A percentile compares a stretch with the other conserved stretches of the same genome.
These are phyloP conservation scores for Umbilicaria muhlenbergii DNA, from an alignment of 495 filamentous ascomycete genomes.

Conservation along the genomic window DNA sequence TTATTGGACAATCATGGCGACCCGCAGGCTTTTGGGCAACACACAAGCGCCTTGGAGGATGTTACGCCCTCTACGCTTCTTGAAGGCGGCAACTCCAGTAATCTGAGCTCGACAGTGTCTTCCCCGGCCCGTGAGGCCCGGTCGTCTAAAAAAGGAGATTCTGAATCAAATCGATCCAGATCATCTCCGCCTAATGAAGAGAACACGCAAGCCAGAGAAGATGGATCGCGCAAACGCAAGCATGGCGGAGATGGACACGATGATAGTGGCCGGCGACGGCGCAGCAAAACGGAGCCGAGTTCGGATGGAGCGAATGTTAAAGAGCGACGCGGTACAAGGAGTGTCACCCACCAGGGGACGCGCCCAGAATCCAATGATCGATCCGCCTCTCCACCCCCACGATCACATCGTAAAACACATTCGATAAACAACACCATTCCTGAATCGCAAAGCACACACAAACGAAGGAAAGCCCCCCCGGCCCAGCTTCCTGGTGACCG, in stretches of 20 bases:
- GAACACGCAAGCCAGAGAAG: conserved; percentile 1
- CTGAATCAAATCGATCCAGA: conserved; percentile 20
- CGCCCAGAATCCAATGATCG: conserved; percentile 30
- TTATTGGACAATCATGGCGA: conserved; percentile 1
- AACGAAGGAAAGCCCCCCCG: conserved; percentile 25
- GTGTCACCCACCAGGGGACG: conserved; percentile 20
- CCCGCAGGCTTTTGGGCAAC: conserved; percentile 17
- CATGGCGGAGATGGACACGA: conserved; percentile 1
- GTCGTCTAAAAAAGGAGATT: conserved; percentile 20
- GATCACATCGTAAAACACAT: conserved; percentile 42
- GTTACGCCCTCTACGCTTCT: conserved; percentile 11
- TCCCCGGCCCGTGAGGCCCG: conserved; percentile 11
- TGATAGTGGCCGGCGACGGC: conserved; percentile 2
- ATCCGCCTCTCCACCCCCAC: conserved; percentile 47
- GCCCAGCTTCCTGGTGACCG: conserved; percentile 33
- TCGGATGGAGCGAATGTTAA: conserved; percentile 5
- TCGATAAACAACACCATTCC: conserved; percentile 38
- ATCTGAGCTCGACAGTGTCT: conserved; percentile 13
- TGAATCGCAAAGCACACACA: conserved; percentile 17
- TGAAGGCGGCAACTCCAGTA: conserved; percentile 10
- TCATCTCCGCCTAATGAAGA: conserved; percentile 14
- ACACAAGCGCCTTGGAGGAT: conserved; percentile 20
- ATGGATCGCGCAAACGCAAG: conserved; percentile 9
- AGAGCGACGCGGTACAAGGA: conserved; percentile 15
- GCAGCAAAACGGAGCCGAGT: conserved; percentile 10